Evolutionary conservation across 306 rosid genomes (phyloP), one percentile per base, ranked within the genome.

Genomic region (Vachellia collinsii): DNA sequence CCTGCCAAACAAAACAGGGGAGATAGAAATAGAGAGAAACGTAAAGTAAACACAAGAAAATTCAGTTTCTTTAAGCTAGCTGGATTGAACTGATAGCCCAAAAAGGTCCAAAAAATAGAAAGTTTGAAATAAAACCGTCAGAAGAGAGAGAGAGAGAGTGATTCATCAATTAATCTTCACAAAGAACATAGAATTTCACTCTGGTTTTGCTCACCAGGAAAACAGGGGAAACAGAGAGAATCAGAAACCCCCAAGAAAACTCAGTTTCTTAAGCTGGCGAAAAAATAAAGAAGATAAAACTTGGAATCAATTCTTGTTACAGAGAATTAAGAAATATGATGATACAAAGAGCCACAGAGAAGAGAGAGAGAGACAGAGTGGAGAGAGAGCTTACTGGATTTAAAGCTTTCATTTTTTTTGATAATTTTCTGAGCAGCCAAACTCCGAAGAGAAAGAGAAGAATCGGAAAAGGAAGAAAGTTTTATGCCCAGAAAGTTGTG

Each of bases 341-440:
- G 37, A 44, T 22, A 44, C 4, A 12, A 70, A 20, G 12, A n/a
- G 8, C 34, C 36, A 43, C 20, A 70, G 39, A 11, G 56, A 29
- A 48, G n/a, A 4, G 17, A 14, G n/a, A 48, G 11, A 41, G 47
- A 41, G 1, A 1, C 0, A 41, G 42, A 25, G 6, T 3, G 20
- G 17, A 17, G 11, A 53, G 61, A 71, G 14, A 46, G 23, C 62
- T 71, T 48, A 71, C 76, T 29, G 76, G 19, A 47, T 48, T 48
- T 14, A 29, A 16, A 71, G 61, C 41, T 3, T 71, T 71, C 76
- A 71, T 48, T 29, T 46, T 5, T 19, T 8, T 11, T n/a, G 16
- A 54, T 54, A 48, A 48, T 11, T 54, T 54, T 54, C 63, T 56
- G 34, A 56, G 34, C 29, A 7, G 63, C 63, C 63, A 56, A 56